Evolutionary conservation across 768 basidiomycete species (phyloP).

Genomic region (Polyporus arcularius): DNA sequence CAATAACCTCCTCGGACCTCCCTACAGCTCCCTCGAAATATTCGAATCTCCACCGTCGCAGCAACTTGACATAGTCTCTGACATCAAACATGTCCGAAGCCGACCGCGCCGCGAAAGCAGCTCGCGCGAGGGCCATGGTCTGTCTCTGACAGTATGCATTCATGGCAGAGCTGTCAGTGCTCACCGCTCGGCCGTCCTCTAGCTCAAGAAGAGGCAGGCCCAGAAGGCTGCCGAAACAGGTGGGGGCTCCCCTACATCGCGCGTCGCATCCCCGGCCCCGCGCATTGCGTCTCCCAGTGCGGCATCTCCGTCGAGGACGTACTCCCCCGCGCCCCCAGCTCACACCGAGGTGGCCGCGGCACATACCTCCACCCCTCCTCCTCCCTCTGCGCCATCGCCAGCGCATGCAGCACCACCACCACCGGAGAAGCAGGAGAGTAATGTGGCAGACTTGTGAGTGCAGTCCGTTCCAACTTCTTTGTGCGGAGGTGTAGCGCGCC

Average conservation of each 20-base stretch:
- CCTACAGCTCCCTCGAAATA: not conserved
- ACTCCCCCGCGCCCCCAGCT: conserved; percentile 28
- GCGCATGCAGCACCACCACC: conserved; percentile 18
- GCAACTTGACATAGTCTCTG: not conserved
- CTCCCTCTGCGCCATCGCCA: conserved; percentile 7
- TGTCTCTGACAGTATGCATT: conserved; percentile 22
- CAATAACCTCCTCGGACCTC: not conserved
- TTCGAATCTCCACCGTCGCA: not conserved
- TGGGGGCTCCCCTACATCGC: conserved; percentile 15
- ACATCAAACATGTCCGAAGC: conserved; percentile 50
- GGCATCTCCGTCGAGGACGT: conserved; percentile 40
- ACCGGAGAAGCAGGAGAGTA: conserved; percentile 40
- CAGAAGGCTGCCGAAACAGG: conserved; percentile 53
- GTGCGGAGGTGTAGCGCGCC: conserved; percentile 9
- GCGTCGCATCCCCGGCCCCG: conserved; percentile 25
- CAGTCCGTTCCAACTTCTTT: conserved; percentile 20
- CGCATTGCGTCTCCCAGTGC: conserved; percentile 47
- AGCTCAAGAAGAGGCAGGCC: conserved; percentile 85
- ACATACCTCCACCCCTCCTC: conserved; percentile 10
- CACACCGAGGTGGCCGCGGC: conserved; percentile 8
- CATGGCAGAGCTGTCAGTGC: not conserved
- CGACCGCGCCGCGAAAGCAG: conserved; percentile 80
- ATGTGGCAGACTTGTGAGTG: conserved; percentile 65
- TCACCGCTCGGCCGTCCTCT: conserved; percentile 13
- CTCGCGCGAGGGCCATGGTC: conserved; percentile 83